Evolutionary conservation across 352 stramenopile genomes (phyloP), one percentile per base, ranked within the genome.

Genomic region (Phytophthora quininea): DNA sequence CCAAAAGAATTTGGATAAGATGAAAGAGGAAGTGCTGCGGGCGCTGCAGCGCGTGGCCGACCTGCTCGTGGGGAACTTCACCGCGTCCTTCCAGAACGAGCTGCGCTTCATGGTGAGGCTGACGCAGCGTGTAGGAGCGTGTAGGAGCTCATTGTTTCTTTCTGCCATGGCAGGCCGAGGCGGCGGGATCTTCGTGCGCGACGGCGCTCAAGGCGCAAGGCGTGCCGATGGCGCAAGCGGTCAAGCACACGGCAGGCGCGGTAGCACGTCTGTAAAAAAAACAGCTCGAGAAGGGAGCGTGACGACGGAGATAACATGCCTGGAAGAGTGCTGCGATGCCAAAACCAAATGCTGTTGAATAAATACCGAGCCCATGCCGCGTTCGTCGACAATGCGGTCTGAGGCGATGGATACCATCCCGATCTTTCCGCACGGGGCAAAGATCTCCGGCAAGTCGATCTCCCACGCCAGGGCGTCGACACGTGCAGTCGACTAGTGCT

Each of bases 51-150:
- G 74, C 56, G 75, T 95, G 38, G 86, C 84, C 37, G 74, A 91
- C 58, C 74, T 95, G 54, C 58, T 95, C 46, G 87, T 95, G 24
- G 83, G 80, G 46, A 93, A 92, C 79, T 95, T 95, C 61, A 84
- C 79, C 0, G 84, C 80, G 32, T 92, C 87, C 10, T 89, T 95
- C 66, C 83, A 95, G 71, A 95, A 95, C 57, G 87, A 95, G 54
- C 71, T 95, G 49, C 87, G 87, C 57, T 92, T 95, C 58, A 95
- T 95, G 87, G 87, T 95, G 49, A 0, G 19, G 19, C 19, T 0
- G 19, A 24, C 19, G 19, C 19, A 24, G 19, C 19, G 19, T 24
- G 19, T 24, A 45, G 67, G 4, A 29, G 40, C 40, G 15, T 5
- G 11, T 4, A 14, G 9, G 1, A 15, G 35, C 35, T 40, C 35